A percentile compares a stretch with the other conserved stretches of the same genome.
These are phyloP conservation scores for Phytophthora quininea DNA, from an alignment of 352 stramenopile species.

Conservation along the genomic window DNA sequence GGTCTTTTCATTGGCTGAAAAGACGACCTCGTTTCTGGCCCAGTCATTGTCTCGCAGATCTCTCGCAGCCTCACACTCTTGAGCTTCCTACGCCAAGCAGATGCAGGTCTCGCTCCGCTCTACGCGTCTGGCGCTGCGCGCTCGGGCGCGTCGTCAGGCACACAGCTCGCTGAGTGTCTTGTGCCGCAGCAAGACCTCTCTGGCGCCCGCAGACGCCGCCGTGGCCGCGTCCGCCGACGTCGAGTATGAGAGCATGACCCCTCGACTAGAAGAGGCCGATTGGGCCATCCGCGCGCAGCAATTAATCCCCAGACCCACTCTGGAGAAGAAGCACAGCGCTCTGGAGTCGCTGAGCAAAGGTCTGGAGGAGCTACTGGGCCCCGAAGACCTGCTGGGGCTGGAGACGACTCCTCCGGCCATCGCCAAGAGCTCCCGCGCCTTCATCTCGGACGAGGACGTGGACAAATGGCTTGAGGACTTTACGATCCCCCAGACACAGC, in stretches of 20 bases:
- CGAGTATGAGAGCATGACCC: conserved; percentile 10
- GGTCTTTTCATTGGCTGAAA: not conserved
- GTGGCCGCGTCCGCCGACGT: conserved; percentile 24
- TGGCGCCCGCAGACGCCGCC: conserved; percentile 23
- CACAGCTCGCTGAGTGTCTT: conserved; percentile 15
- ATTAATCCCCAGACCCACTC: conserved; percentile 50
- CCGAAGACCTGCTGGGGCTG: conserved; percentile 15
- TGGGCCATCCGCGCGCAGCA: conserved; percentile 65
- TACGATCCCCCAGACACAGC: conserved; percentile 52
- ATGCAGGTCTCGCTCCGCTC: not conserved
- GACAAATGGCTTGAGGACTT: conserved; percentile 75
- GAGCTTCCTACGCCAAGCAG: not conserved
- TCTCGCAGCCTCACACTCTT: not conserved
- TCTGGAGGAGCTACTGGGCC: conserved; percentile 26
- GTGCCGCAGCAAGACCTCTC: conserved; percentile 37
- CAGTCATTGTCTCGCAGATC: not conserved
- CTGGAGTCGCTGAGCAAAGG: conserved; percentile 29
- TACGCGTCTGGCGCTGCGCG: not conserved
- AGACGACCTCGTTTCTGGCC: not conserved
- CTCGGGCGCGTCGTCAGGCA: not conserved
- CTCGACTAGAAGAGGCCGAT: conserved; percentile 49
- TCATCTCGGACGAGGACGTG: conserved; percentile 75
- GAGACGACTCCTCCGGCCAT: conserved; percentile 12
- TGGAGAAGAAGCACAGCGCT: conserved; percentile 43
- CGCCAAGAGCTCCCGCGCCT: conserved; percentile 31